Conservation (phyloP, 2,329 filamentous ascomycete genomes). For the Epichloe sibirici region DNA sequence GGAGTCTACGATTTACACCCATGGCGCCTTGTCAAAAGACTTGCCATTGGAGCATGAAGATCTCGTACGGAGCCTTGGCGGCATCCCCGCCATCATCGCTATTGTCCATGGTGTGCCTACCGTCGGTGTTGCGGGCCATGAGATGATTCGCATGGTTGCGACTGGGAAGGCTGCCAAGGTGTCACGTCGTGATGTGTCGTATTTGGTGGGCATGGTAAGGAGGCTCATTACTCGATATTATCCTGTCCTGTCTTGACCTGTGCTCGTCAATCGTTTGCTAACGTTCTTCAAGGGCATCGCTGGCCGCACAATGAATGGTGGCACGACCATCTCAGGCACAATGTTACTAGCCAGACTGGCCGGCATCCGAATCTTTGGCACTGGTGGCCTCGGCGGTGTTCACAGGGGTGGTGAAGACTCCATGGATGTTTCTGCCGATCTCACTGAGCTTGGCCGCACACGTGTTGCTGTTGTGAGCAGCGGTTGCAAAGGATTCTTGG, state of each 20-base stretch:
- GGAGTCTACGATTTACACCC: slow-evolving; percentile 95
- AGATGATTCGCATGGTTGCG: slow-evolving; percentile 61
- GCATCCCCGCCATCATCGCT: slow-evolving; percentile 81
- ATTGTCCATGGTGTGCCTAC: slow-evolving; percentile 72
- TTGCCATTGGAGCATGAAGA: slow-evolving; percentile 70
- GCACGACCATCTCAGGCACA: slow-evolving; percentile 86
- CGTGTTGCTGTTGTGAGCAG: slow-evolving; percentile 79
- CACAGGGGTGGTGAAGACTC: slow-evolving; percentile 77
- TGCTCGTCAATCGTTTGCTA: neutral
- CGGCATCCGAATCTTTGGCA: slow-evolving; percentile 87
- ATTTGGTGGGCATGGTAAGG: slow-evolving; percentile 62
- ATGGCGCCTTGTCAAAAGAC: slow-evolving; percentile 68
- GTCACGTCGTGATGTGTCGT: slow-evolving; percentile 76
- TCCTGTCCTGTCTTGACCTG: neutral
- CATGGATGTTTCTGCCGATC: slow-evolving; percentile 89
- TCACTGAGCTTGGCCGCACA: slow-evolving; percentile 85
- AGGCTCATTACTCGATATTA: slow-evolving; percentile 3
- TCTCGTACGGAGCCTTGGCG: slow-evolving; percentile 69
- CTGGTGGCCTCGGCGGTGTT: slow-evolving; percentile 86
- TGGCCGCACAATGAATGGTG: slow-evolving; percentile 64
- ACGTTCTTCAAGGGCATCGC: slow-evolving; percentile 38
- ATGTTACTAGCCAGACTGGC: slow-evolving; percentile 81
- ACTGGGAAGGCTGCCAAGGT: slow-evolving; percentile 64
- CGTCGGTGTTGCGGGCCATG: slow-evolving; percentile 62
- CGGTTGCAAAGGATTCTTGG: slow-evolving; percentile 92